phyloP scores from a whole-genome alignment of 306 rosid species.

The Potentilla sterilis region DNA sequence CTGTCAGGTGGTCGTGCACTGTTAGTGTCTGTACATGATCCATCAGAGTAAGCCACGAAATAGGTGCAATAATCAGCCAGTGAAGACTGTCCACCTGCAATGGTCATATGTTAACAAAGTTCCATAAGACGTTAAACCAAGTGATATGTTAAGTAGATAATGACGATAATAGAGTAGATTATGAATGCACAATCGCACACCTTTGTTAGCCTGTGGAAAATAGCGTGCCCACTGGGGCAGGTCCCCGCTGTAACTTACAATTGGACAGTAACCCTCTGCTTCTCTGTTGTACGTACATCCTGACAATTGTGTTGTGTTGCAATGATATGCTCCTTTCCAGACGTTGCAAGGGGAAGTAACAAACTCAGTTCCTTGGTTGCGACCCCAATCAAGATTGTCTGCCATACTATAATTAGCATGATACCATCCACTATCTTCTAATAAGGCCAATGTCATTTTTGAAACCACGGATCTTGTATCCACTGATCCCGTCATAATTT shows the following conservation, averaged over 20 bases:
- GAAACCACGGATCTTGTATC: conserved; percentile 98
- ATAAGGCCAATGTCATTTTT: conserved; percentile 90
- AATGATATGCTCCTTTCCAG: conserved; percentile 97
- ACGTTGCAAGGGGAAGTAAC: conserved; percentile 82
- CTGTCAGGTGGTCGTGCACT: conserved; percentile 94
- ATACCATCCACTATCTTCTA: conserved; percentile 99
- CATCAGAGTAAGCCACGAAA: conserved; percentile 94
- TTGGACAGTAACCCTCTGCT: conserved; percentile 99
- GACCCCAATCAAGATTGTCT: conserved; percentile 97
- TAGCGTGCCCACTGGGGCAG: conserved; percentile 97
- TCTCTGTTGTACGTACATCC: conserved; percentile 98
- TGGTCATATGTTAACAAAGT: conserved; percentile 22
- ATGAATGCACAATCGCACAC: conserved; percentile 32
- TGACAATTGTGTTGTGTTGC: conserved; percentile 88
- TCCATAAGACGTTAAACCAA: conserved; percentile 12
- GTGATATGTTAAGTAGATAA: not conserved
- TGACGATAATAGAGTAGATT: not conserved
- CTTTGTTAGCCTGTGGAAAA: conserved; percentile 89
- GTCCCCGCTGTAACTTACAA: conserved; percentile 78
- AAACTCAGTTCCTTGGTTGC: conserved; percentile 88
- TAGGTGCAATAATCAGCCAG: conserved; percentile 99
- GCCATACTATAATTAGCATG: conserved; percentile 98
- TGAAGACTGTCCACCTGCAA: conserved; percentile 96
- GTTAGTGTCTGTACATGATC: conserved; percentile 90
- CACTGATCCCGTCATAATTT: conserved; percentile 98